Base-by-base conservation (phyloP, 1,284 basidiomycete genomes). In the Moniliophthora roreri region DNA sequence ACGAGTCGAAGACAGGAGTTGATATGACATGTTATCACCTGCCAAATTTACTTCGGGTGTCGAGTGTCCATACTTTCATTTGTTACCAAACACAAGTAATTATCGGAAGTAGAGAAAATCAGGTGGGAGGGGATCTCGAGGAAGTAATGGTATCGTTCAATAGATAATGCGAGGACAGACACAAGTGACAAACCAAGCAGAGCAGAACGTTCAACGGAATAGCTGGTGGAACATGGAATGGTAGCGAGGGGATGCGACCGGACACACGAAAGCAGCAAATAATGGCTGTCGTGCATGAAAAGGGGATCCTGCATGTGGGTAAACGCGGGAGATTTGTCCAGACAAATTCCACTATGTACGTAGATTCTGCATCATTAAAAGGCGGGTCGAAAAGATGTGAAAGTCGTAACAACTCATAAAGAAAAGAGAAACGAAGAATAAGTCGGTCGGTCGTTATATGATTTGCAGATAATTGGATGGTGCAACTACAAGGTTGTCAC, bases 391-490 rank as follows among this genome's bases (percentile, higher is more conserved):
- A 42, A 20, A 54, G 9, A 11, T 18, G 32, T 13, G 48, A 8
- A 36, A 38, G 26, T 39, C 34, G 52, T 28, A 40, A 53, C 23
- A 35, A 49, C 48, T 38, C 18, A 36, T 18, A 9, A 42, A 7
- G 39, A 23, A 20, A 54, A 45, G 11, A 37, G 37, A 46, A 34
- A 21, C 35, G 26, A 28, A 26, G 39, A 35, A 18, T 20, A 28
- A 42, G 48, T 39, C 37, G 32, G 50, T 68, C 63, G 75, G 45
- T 26, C 51, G 55, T 61, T 66, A 82, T 65, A 89, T 81, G 62
- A 90, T 77, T 66, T 89, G 87, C 36, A 91, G 79, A 69, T 91
- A 91, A 70, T 91, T 91, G 58, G 88, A 91, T 56, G 88, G 88
- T 49, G 87, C 88, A 66, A 91, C 88, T 89, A 68, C 40, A 58